Evolutionary conservation across 108 stramenopile genomes (phyloP), one percentile per base, ranked within the genome.

Genomic region (Cyclotella sp.): DNA sequence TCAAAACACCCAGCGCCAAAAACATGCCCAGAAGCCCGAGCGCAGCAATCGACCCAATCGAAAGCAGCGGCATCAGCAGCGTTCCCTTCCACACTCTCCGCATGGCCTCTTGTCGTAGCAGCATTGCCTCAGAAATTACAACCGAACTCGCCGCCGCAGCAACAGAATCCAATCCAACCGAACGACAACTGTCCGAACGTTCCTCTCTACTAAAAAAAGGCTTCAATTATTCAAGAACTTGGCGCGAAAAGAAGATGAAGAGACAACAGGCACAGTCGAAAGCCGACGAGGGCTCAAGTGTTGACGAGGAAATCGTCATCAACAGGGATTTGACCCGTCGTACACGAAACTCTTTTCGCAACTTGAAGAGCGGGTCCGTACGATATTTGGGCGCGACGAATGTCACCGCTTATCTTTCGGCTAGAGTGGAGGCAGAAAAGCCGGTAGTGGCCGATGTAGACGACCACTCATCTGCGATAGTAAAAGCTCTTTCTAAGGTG

Each of bases 361-460:
- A 39, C 2, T 1, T 7, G 30, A 30, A 53, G 15, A 19, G 34
- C 12, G 7, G 19, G 3, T 51, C 67, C 10, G 30, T 68, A 28
- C 28, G 15, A 5, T 22, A 51, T 52, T 15, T 29, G 15, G 14
- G 18, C 29, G 30, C 77, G 2, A 70, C 69, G 19, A 64, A 70
- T 63, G 69, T 78, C 9, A 55, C 77, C 21, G 62, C 62, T 8
- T 78, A 78, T 41, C 54, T 70, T 24, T 60, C 76, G 9, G 76
- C 77, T 54, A 47, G 69, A 6, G 69, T 70, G 0, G 69, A 78
- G 53, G 60, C 70, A 0, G 77, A 70, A 27, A 69, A 53, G 27
- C 77, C 77, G 6, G 44, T 54, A 6, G 75, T 67, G 26, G 44
- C 18, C 0, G 63, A 70, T 8, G 54, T 63, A 10, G 70, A 70